Evolutionary conservation across 2,329 filamentous ascomycete species (phyloP).

Genomic region (Sporothrix phasma): DNA sequence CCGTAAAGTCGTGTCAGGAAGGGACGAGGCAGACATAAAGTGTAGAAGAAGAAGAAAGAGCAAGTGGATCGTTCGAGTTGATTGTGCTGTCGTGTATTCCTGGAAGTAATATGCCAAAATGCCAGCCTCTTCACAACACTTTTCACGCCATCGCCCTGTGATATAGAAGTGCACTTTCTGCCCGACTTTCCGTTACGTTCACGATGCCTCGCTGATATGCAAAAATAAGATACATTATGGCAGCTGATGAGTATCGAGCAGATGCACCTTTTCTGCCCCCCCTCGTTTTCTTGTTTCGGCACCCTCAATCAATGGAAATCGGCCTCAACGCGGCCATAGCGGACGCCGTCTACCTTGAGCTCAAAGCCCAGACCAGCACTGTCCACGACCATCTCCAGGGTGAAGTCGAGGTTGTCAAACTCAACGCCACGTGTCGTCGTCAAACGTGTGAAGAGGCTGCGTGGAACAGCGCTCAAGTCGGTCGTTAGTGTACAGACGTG

Average conservation of each 20-base stretch:
- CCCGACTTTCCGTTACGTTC: neutral
- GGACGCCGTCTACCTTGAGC: conserved; percentile 65
- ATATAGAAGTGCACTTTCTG: neutral
- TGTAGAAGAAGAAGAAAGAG: neutral
- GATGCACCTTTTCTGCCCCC: neutral
- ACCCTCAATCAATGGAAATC: conserved; percentile 54
- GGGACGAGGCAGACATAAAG: neutral
- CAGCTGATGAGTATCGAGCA: neutral
- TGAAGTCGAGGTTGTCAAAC: conserved; percentile 75
- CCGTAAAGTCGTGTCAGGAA: neutral
- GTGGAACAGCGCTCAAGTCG: conserved; percentile 64
- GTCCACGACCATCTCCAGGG: conserved; percentile 73
- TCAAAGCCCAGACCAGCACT: conserved; percentile 69
- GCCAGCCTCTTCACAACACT: neutral
- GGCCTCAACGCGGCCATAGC: conserved; percentile 67
- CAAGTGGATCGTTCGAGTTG: neutral
- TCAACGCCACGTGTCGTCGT: conserved; percentile 72
- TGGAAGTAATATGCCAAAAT: too few species aligned
- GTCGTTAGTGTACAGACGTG: conserved; percentile 75
- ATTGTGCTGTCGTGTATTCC: neutral
- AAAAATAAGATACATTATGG: neutral
- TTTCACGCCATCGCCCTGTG: neutral
- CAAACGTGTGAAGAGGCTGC: conserved; percentile 61
- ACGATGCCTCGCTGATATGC: neutral
- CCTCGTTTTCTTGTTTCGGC: neutral